Base-by-base conservation (phyloP, 106 monocot genomes). In the Apostasia ramifera region DNA sequence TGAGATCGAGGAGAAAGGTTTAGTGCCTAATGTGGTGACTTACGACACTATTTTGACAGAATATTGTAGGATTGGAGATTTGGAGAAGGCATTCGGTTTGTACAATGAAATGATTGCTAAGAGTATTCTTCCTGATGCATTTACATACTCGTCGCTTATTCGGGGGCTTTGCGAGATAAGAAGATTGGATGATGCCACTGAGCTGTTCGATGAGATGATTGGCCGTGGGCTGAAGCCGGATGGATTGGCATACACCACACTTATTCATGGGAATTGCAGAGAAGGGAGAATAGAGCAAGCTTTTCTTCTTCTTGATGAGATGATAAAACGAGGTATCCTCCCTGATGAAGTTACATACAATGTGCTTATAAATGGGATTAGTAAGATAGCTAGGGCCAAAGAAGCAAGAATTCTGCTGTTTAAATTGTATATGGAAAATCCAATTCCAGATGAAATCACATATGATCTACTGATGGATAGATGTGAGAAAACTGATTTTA, bases 261-360 rank as follows among this genome's bases (percentile, higher is more conserved):
- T 95, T 43, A 95, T 95, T 53, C 78, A 88, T 81, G 91, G 81
- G 3, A 69, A 84, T 70, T 95, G 95, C 67, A 88, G 88, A 76
- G 84, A 84, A 74, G 95, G 95, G 9, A 72, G 91, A 66, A 42
- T 91, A 52, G 66, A 74, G 40, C 81, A 78, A 56, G 92, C 88
- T 54, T 64, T 88, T 40, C 6, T 53, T 71, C 81, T 95, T 73
- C 91, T 88, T 42, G 74, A 91, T 84, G 81, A 95, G 71, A 91
- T 91, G 95, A 65, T 83, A 15, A 84, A 76, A 71, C 78, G 77
- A 76, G 88, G 82, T 52, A 80, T 86, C 43, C 69, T 91, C 37
- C 88, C 95, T 42, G 95, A 95, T 82, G 80, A 83, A 56, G 95
- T 95, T 13, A 91, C 95, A 8, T 91, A 86, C 56, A 91, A 78